Base-by-base conservation (phyloP, 768 basidiomycete species). In the Boletus coccyginus region DNA sequence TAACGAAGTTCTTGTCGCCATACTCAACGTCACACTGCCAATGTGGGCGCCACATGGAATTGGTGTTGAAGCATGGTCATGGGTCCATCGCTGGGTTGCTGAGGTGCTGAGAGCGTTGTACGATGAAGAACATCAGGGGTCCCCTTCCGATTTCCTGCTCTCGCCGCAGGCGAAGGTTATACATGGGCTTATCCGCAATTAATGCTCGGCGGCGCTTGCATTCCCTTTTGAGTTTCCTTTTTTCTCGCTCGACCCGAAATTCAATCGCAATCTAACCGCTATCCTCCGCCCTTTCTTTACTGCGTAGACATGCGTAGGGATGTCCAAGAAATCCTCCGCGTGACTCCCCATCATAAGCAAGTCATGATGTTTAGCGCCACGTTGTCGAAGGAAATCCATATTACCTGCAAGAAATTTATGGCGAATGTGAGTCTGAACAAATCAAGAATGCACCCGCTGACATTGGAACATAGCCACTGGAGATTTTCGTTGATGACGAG, bases 281-380 rank as follows among this genome's bases (percentile, higher is more conserved):
- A 81, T 81, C 56, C 57, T 36, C 48, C 81, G 78, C 78, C 79
- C 78, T 81, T 75, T 85, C 53, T 69, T 72, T 72, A 35, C 65
- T 62, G 57, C 70, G 61, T 69, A 99, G 97, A 98, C 88, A 99
- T 99, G 97, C 96, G 97, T 79, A 93, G 97, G 70, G 97, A 99
- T 73, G 96, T 99, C 61, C 97, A 99, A 86, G 97, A 99, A 79
- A 98, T 99, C 68, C 99, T 98, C 85, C 89, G 95, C 66, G 84
- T 93, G 17, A 98, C 97, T 19, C 97, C 97, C 49, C 96, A 97
- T 75, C 94, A 97, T 83, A 99, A 99, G 80, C 96, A 99, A 81
- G 97, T 99, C 64, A 99, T 98, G 97, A 99, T 99, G 97, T 99
- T 99, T 81, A 96, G 94, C 66, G 97, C 97, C 40, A 99, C 97